A percentile compares a stretch with the other conserved stretches of the same genome.
phyloP scores from a whole-genome alignment of 2,329 filamentous ascomycete species.

The Aureobasidium vineae region DNA sequence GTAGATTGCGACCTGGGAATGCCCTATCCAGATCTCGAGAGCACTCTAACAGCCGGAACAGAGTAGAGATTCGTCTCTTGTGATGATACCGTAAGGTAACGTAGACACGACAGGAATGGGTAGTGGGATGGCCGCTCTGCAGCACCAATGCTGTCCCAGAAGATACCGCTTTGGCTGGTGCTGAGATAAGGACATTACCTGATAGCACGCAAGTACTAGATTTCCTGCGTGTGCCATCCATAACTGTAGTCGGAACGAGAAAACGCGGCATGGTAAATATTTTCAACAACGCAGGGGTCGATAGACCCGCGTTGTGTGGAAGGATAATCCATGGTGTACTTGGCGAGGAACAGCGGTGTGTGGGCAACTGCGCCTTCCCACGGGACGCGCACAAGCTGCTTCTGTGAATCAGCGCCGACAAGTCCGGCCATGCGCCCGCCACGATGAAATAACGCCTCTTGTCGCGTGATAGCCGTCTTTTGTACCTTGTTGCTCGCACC shows the following conservation, averaged over 20 bases:
- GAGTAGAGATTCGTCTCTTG: slow-evolving; percentile 12
- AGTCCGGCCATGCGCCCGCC: not conserved
- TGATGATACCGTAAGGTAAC: not conserved
- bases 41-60: not conserved
- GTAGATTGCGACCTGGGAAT: slow-evolving; percentile 7
- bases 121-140: not conserved
- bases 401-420: not conserved
- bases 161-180: slow-evolving; percentile 5
- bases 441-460: not conserved
- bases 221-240: slow-evolving; percentile 5
- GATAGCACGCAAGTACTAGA: slow-evolving; percentile 8
- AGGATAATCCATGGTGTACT: slow-evolving; percentile 3
- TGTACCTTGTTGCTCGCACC: slow-evolving; percentile 2
- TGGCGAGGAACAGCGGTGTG: slow-evolving; percentile 1
- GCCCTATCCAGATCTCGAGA: slow-evolving; percentile 5
- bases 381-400: not conserved
- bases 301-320: slow-evolving; percentile 11
- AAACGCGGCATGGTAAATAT: slow-evolving; percentile 5
- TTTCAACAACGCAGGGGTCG: slow-evolving; percentile 1
- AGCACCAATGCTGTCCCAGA: slow-evolving; percentile 8
- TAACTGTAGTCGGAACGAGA: slow-evolving; percentile 5
- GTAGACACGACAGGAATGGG: not conserved
- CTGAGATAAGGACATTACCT: not conserved
- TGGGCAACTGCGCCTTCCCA: not conserved
- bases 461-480: not conserved